Evolutionary conservation across 495 filamentous ascomycete genomes (phyloP).

Genomic region (Pseudomonodictys pantanalensis): DNA sequence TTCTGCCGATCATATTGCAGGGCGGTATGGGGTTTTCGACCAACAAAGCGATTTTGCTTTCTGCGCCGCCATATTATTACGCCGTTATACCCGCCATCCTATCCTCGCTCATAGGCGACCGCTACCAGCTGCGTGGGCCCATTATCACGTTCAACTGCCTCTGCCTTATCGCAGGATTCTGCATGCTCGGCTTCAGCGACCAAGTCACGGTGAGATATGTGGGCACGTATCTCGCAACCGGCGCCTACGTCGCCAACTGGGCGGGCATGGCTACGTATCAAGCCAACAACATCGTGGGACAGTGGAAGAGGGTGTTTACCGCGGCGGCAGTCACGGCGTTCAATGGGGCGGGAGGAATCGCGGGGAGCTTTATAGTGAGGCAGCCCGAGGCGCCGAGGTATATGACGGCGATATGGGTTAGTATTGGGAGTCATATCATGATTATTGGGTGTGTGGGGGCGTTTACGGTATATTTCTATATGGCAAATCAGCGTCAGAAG

Average conservation of each 20-base stretch:
- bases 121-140: constrained; percentile 61
- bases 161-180: constrained; percentile 68
- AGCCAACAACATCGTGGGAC: constrained; percentile 40
- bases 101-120: constrained; percentile 66
- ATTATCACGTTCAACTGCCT: constrained; percentile 72
- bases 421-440: constrained; percentile 65
- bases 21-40: constrained; percentile 68
- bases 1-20: constrained; percentile 67
- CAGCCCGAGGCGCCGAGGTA: constrained; percentile 66
- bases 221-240: constrained; percentile 71
- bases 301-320: constrained; percentile 75
- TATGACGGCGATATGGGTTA: constrained; percentile 68
- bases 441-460: constrained; percentile 60
- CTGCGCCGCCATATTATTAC: constrained; percentile 76
- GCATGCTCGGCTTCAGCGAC: constrained; percentile 67
- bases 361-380: constrained; percentile 71
- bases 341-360: constrained; percentile 74
- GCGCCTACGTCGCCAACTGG: constrained; percentile 78
- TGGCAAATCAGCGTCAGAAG: constrained; percentile 50
- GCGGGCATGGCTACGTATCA: constrained; percentile 58
- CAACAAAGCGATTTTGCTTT: constrained; percentile 65
- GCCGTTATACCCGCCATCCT: constrained; percentile 67
- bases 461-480: constrained; percentile 63
- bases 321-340: constrained; percentile 66
- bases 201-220: constrained; percentile 70